Evolutionary conservation across 1,139 yeast genomes (phyloP).

Genomic region (Suhomyces bolitotheri): DNA sequence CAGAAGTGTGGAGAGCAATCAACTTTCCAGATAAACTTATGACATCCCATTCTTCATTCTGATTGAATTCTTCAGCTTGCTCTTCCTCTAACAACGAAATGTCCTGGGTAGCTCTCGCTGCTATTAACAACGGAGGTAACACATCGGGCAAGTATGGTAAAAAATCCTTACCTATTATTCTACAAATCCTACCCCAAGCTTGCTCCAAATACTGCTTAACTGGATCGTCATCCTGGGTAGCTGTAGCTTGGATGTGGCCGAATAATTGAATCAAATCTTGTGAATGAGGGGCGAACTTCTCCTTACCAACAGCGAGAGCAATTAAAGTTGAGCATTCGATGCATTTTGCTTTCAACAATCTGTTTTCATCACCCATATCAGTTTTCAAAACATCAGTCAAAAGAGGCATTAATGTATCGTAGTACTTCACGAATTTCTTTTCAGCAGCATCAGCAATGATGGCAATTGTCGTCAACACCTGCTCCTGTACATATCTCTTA

Average conservation of each 20-base stretch:
- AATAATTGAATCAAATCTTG: constrained; percentile 73
- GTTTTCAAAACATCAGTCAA: constrained; percentile 75
- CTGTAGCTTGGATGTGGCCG: constrained; percentile 67
- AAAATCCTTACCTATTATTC: constrained; percentile 81
- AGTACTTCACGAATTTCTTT: constrained; percentile 81
- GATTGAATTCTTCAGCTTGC: constrained; percentile 77
- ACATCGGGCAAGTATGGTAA: constrained; percentile 87
- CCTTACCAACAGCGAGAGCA: constrained; percentile 96
- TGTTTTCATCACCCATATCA: constrained; percentile 77
- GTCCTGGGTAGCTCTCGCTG: constrained; percentile 90
- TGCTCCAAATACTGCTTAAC: constrained; percentile 84
- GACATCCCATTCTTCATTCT: constrained; percentile 94
- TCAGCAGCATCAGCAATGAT: constrained; percentile 99
- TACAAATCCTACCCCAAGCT: constrained; percentile 95
- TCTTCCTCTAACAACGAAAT: constrained; percentile 85
- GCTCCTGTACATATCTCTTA: constrained; percentile 93
- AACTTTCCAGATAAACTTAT: constrained; percentile 88
- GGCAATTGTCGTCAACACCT: constrained; percentile 93
- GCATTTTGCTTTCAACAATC: constrained; percentile 85
- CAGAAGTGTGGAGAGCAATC: constrained; percentile 90
- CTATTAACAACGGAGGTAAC: constrained; percentile 78
- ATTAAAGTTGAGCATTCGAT: constrained; percentile 94
- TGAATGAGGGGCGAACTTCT: constrained; percentile 77
- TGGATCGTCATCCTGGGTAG: constrained; percentile 72
- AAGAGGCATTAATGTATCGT: constrained; percentile 92